Conservation (phyloP, 768 basidiomycete species). For the Tulasnella sp. region DNA sequence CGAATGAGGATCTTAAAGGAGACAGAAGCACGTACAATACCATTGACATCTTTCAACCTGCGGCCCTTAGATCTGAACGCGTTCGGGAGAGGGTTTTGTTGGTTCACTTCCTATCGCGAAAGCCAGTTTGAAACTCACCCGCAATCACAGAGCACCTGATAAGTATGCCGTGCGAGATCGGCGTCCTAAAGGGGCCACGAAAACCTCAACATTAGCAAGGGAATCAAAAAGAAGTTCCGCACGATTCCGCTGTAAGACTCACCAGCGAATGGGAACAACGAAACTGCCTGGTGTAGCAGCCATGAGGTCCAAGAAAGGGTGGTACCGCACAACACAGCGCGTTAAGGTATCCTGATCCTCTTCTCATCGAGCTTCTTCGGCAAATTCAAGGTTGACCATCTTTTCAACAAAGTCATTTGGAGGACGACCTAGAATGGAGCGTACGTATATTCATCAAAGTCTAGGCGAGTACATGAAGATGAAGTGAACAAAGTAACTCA, state of each 20-base stretch:
- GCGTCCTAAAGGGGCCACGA: constrained; percentile 17
- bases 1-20: no score
- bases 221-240: neutral
- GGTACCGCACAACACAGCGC: constrained; percentile 31
- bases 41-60: neutral
- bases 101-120: neutral
- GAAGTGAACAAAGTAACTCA: neutral
- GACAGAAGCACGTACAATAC: neutral
- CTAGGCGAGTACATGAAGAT: no score
- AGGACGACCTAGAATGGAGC: constrained; percentile 20
- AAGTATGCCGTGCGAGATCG: constrained; percentile 32
- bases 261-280: constrained; percentile 32
- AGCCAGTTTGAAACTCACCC: constrained; percentile 34
- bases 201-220: no score
- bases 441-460: neutral
- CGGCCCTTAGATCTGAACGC: neutral
- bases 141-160: constrained; percentile 47
- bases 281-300: constrained; percentile 21
- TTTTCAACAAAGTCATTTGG: constrained; percentile 31
- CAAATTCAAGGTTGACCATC: constrained; percentile 30
- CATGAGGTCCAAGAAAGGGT: constrained; percentile 32
- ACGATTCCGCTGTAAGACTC: neutral
- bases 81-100: no score
- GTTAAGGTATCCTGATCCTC: constrained; percentile 33
- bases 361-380: constrained; percentile 34